A percentile compares a stretch with the other conserved stretches of the same genome.
These are phyloP conservation scores for Diversispora epigaea DNA, from an alignment of 192 early-diverging fungal genomes.

Conservation along the genomic window DNA sequence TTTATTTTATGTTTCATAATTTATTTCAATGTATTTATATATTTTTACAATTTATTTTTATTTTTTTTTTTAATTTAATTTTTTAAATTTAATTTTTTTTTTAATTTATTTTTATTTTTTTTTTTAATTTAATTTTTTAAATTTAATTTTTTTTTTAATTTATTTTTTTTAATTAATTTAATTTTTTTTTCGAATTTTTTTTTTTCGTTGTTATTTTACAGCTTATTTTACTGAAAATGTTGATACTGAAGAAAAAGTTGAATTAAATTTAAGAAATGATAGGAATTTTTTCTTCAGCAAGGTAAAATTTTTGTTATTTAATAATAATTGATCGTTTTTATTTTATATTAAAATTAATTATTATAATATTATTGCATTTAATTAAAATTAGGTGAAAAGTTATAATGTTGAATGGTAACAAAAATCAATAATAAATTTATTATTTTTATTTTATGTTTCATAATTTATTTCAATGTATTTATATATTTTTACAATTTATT, in stretches of 20 bases:
- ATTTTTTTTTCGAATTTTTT: not conserved
- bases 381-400: not conserved
- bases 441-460: too few species aligned
- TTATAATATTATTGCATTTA: not conserved
- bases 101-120: too few species aligned
- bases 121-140: too few species aligned
- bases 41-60: too few species aligned
- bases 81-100: too few species aligned
- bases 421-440: too few species aligned
- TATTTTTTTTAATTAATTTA: not conserved
- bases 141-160: too few species aligned
- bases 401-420: not conserved
- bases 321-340: not conserved
- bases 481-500: too few species aligned
- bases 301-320: not conserved
- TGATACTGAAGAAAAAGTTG: slow-evolving; percentile 2
- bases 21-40: too few species aligned
- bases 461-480: too few species aligned
- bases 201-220: not conserved
- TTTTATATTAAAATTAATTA: not conserved
- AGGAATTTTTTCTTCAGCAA: slow-evolving; percentile 28
- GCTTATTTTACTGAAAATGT: slow-evolving; percentile 20
- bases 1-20: too few species aligned
- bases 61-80: too few species aligned
- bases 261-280: slow-evolving; percentile 8